Conservation (phyloP, 345 rosid species). For the Laguncularia racemosa region DNA sequence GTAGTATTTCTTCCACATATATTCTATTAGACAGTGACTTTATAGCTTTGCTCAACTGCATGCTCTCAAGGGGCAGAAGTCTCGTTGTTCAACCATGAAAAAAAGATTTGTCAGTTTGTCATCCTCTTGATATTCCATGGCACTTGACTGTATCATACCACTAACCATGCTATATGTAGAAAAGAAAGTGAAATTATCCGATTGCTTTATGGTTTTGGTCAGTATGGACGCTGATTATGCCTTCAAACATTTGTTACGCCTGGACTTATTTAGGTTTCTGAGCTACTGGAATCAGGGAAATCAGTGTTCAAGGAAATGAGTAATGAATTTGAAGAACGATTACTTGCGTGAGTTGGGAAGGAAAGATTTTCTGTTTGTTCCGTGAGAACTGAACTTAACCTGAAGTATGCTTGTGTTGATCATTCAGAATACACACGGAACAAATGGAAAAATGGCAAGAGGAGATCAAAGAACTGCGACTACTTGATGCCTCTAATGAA, state of each 20-base stretch:
- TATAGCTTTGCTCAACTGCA: not conserved
- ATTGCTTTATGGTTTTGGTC: too few relatives aligned
- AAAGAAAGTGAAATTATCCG: too few relatives aligned
- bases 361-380: not conserved
- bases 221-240: not conserved
- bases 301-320: slow-evolving; percentile 71
- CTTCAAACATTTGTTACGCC: not conserved
- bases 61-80: too few relatives aligned
- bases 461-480: slow-evolving; percentile 62
- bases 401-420: not conserved
- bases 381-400: not conserved
- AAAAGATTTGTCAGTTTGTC: too few relatives aligned
- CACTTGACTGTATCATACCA: too few relatives aligned
- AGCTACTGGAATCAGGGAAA: slow-evolving; percentile 69
- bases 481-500: slow-evolving; percentile 74
- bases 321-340: slow-evolving; percentile 64
- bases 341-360: slow-evolving; percentile 45
- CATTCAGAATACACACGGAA: slow-evolving; percentile 68
- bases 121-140: too few relatives aligned
- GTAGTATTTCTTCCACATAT: slow-evolving; percentile 25
- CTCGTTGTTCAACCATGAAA: too few relatives aligned
- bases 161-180: too few relatives aligned
- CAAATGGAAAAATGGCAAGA: slow-evolving; percentile 84
- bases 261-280: slow-evolving; percentile 47
- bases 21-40: not conserved